A percentile compares a stretch with the other conserved stretches of the same genome.
Conservation (phyloP, 441 rosid species). For the Adansonia gregorii region DNA sequence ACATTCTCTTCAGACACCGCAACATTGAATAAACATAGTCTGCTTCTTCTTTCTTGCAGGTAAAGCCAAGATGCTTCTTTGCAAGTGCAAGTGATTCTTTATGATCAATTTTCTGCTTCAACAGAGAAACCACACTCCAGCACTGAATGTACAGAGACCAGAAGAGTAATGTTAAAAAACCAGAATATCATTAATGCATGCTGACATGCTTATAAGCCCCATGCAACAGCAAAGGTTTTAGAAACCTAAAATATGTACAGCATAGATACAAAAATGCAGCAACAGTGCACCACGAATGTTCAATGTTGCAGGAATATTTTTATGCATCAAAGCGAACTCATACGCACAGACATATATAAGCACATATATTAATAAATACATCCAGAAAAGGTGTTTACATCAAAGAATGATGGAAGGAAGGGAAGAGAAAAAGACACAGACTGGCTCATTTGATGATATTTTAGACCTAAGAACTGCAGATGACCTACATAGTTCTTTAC, state of each 20-base stretch:
- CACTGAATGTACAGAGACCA: conserved; percentile 48
- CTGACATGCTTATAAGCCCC: background rate
- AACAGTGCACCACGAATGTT: background rate
- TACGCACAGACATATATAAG: background rate
- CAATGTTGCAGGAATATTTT: background rate
- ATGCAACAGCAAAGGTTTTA: conserved; percentile 13
- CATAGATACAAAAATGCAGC: background rate
- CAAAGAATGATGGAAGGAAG: conserved; percentile 4
- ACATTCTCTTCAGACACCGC: conserved; percentile 60
- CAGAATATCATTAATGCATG: background rate
- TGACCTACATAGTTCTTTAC: background rate
- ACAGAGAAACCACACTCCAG: conserved; percentile 78
- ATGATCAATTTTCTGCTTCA: conserved; percentile 61
- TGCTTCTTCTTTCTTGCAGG: conserved; percentile 71
- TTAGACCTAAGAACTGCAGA: background rate
- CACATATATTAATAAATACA: conserved; percentile 16
- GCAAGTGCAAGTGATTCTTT: conserved; percentile 73
- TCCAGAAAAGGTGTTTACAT: conserved; percentile 3
- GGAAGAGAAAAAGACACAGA: background rate
- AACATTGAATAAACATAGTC: conserved; percentile 57
- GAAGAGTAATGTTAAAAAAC: background rate
- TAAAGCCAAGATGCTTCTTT: conserved; percentile 58
- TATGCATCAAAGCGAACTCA: background rate
- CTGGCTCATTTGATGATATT: background rate
- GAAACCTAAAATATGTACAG: background rate